phyloP scores from a whole-genome alignment of 768 basidiomycete species.

The Hygrocybe punicea region DNA sequence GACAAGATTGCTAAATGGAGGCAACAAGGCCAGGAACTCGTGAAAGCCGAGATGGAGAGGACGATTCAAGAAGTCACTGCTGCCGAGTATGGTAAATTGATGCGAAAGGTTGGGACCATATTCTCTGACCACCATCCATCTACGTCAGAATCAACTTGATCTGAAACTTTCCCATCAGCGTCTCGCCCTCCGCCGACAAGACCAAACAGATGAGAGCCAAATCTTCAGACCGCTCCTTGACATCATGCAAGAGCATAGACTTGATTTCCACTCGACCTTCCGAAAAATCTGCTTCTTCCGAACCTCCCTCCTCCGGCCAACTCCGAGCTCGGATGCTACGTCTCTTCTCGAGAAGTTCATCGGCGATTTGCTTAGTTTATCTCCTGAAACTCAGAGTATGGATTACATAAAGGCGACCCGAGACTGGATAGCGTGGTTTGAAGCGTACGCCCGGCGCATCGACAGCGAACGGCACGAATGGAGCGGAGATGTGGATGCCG shows the following conservation, averaged over 20 bases:
- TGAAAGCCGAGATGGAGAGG: constrained; percentile 59
- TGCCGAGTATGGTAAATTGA: constrained; percentile 60
- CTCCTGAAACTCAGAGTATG: constrained; percentile 45
- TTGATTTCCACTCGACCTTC: constrained; percentile 92
- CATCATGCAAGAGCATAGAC: constrained; percentile 62
- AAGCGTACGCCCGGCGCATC: constrained; percentile 57
- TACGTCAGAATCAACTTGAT: too few relatives aligned
- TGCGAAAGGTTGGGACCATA: constrained; percentile 57
- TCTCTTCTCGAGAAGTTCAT: constrained; percentile 42
- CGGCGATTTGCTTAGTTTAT: constrained; percentile 42
- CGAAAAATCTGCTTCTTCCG: constrained; percentile 65
- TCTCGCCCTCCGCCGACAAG: constrained; percentile 64
- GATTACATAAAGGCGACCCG: constrained; percentile 44
- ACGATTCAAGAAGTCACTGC: constrained; percentile 58
- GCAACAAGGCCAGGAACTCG: constrained; percentile 48
- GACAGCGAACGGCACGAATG: constrained; percentile 50
- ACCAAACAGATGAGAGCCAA: constrained; percentile 54
- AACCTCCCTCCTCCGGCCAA: constrained; percentile 32
- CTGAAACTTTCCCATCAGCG: constrained; percentile 45
- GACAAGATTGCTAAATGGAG: constrained; percentile 64
- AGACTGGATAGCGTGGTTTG: constrained; percentile 64
- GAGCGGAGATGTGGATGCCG: constrained; percentile 43
- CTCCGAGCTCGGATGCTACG: not conserved
- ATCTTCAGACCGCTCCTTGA: constrained; percentile 69
- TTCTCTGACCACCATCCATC: not conserved